These are phyloP conservation scores for Rubroboletus satanas DNA, from an alignment of 768 basidiomycete species.

Conservation along the genomic window DNA sequence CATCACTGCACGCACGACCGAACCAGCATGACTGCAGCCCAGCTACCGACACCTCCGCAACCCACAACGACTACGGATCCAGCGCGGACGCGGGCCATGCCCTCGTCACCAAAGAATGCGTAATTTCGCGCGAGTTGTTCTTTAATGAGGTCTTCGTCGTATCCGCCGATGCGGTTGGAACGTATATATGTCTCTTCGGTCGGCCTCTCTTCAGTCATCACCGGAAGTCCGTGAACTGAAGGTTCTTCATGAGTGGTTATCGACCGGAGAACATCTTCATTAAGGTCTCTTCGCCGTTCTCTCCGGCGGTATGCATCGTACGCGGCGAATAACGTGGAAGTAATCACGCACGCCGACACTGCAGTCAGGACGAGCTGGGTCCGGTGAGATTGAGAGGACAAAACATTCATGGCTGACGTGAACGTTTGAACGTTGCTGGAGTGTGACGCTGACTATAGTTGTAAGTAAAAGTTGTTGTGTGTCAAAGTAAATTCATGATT, in stretches of 20 bases:
- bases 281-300: conserved; percentile 50
- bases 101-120: conserved; percentile 88
- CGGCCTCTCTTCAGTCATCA: conserved; percentile 1
- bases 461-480: not conserved
- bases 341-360: conserved; percentile 58
- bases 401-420: conserved; percentile 18
- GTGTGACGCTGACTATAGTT: not conserved
- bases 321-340: conserved; percentile 54
- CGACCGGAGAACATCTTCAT: conserved; percentile 54
- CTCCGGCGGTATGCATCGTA: conserved; percentile 50
- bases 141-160: conserved; percentile 76
- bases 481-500: not conserved
- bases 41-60: conserved; percentile 95
- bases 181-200: conserved; percentile 17
- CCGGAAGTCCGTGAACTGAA: not conserved
- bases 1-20: conserved; percentile 61
- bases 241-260: conserved; percentile 30
- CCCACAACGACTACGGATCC: conserved; percentile 86
- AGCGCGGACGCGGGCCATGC: conserved; percentile 72
- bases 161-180: conserved; percentile 31
- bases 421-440: not conserved
- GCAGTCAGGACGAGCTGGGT: conserved; percentile 65
- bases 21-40: conserved; percentile 91
- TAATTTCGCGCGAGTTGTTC: conserved; percentile 95
- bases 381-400: conserved; percentile 46